Evolutionary conservation across 441 rosid genomes (phyloP).

Genomic region (Populus hybrid): DNA sequence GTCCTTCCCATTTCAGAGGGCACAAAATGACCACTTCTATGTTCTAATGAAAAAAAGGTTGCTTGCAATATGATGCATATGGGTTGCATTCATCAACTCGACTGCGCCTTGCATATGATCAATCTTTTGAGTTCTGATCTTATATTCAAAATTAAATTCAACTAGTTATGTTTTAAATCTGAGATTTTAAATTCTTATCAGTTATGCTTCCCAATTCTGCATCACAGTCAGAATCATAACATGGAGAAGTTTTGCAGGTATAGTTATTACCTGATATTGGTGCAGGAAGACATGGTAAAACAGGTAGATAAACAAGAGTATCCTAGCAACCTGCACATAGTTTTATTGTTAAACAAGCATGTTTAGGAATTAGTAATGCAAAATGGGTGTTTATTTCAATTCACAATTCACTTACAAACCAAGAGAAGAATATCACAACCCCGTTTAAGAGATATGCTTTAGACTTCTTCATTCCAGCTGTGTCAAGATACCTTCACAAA

Average conservation of each 20-base stretch:
- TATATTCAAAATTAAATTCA: not conserved
- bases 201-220: not conserved
- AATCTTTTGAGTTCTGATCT: not conserved
- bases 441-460: conserved; percentile 53
- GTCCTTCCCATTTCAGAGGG: not conserved
- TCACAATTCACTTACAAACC: conserved; percentile 42
- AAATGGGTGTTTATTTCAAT: not conserved
- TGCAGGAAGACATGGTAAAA: conserved; percentile 51
- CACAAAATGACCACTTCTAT: not conserved
- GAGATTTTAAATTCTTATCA: not conserved
- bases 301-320: conserved; percentile 45
- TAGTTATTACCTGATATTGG: conserved; percentile 39
- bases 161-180: not conserved
- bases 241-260: not conserved
- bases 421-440: conserved; percentile 45
- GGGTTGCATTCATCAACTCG: not conserved
- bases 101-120: not conserved
- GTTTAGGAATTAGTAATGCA: not conserved
- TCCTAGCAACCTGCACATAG: conserved; percentile 46
- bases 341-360: not conserved
- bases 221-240: not conserved
- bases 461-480: conserved; percentile 55
- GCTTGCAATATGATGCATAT: not conserved
- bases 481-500: conserved; percentile 43
- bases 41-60: not conserved